phyloP scores from a whole-genome alignment of 306 rosid genomes.

The Erythrophleum fordii region DNA sequence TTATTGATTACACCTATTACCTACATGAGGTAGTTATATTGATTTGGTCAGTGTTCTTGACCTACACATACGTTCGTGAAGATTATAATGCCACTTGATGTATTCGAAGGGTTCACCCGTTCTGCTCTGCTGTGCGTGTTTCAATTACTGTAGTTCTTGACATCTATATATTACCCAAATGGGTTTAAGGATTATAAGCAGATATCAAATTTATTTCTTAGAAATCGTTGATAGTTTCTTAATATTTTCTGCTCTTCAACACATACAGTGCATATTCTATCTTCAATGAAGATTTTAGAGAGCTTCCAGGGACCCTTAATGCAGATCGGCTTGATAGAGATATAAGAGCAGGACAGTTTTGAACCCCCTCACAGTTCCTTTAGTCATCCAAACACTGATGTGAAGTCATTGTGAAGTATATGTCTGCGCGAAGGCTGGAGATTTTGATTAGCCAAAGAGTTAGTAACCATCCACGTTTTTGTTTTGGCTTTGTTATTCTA shows the following conservation, averaged over 20 bases:
- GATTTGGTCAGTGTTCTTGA: slow-evolving; percentile 13
- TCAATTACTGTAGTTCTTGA: background rate
- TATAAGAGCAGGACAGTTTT: slow-evolving; percentile 86
- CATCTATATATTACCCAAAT: background rate
- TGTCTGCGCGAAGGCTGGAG: slow-evolving; percentile 29
- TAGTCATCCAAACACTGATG: slow-evolving; percentile 22
- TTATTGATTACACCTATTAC: slow-evolving; percentile 16
- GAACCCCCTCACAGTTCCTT: slow-evolving; percentile 41
- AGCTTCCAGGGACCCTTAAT: slow-evolving; percentile 90
- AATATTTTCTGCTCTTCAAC: slow-evolving; percentile 11
- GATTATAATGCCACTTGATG: background rate
- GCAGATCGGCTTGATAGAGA: slow-evolving; percentile 91
- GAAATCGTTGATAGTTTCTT: slow-evolving; percentile 15
- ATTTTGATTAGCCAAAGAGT: slow-evolving; percentile 27
- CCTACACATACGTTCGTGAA: slow-evolving; percentile 5
- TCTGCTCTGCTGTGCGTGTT: background rate
- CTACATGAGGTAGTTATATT: background rate
- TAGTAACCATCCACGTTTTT: slow-evolving; percentile 2
- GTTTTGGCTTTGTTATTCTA: slow-evolving; percentile 14
- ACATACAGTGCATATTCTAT: slow-evolving; percentile 88
- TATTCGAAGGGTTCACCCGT: background rate
- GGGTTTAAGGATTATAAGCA: background rate
- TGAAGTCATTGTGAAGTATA: slow-evolving; percentile 37
- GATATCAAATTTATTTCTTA: slow-evolving; percentile 27
- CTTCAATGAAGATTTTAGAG: slow-evolving; percentile 93